phyloP scores from a whole-genome alignment of 2,329 filamentous ascomycete genomes.

The Byssochlamys sp. region DNA sequence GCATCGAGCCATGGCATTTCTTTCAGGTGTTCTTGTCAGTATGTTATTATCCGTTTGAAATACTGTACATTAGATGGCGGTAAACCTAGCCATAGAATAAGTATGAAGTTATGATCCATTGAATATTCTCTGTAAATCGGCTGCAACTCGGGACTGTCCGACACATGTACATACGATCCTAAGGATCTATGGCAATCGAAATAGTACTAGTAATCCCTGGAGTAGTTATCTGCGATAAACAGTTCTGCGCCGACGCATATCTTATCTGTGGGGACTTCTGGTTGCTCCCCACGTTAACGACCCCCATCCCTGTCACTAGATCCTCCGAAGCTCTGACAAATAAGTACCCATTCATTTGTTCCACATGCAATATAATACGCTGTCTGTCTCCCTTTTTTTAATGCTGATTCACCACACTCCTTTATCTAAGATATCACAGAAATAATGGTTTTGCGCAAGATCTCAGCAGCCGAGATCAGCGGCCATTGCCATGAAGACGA shows the following conservation, averaged over 20 bases:
- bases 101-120: neutral
- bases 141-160: too few relatives aligned
- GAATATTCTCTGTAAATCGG: neutral
- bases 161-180: too few relatives aligned
- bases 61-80: neutral
- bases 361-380: neutral
- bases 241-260: neutral
- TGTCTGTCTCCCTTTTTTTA: neutral
- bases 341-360: neutral
- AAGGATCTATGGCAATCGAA: too few relatives aligned
- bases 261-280: neutral
- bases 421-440: neutral
- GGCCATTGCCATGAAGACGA: conserved; percentile 17
- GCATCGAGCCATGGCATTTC: neutral
- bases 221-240: neutral
- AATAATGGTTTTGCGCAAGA: neutral
- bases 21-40: neutral
- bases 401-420: neutral
- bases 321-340: neutral
- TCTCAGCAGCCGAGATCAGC: neutral
- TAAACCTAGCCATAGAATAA: neutral
- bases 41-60: neutral
- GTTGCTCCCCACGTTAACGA: neutral
- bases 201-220: too few relatives aligned
- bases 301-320: neutral